Evolutionary conservation across 805 yeast genomes (phyloP).

Genomic region (Candida orba): DNA sequence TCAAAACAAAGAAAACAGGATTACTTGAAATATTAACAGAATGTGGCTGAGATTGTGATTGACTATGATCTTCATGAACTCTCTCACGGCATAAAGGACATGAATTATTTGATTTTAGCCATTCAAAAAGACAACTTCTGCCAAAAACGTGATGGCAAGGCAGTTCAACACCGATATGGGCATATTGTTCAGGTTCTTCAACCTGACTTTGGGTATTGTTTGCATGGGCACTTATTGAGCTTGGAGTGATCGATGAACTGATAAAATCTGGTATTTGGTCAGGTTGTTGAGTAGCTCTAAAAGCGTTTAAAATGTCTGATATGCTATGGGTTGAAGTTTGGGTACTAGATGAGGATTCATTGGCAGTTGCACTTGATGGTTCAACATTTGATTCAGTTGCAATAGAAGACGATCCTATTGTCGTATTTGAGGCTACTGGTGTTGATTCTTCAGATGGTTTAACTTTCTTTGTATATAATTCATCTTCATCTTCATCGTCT

Average conservation of each 20-base stretch:
- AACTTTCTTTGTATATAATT: too few species aligned
- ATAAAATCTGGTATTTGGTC: not conserved
- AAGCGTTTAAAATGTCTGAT: constrained; percentile 2
- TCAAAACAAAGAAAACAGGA: constrained; percentile 2
- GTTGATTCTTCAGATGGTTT: too few species aligned
- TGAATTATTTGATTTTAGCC: constrained; percentile 68
- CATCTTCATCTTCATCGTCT: constrained; percentile 4
- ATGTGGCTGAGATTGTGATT: not conserved
- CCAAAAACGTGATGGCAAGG: constrained; percentile 91
- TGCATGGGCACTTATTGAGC: not conserved
- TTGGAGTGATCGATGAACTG: not conserved
- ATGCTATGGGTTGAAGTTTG: not conserved
- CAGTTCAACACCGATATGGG: constrained; percentile 63
- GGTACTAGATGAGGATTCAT: not conserved
- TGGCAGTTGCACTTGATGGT: not conserved
- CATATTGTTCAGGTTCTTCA: constrained; percentile 19
- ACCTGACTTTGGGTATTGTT: not conserved
- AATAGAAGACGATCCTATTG: not conserved
- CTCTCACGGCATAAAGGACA: constrained; percentile 82
- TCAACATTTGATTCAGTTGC: not conserved
- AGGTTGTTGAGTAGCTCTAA: constrained; percentile 3
- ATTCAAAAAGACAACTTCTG: constrained; percentile 69
- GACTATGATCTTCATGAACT: constrained; percentile 13
- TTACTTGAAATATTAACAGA: constrained; percentile 15
- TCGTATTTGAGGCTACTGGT: too few species aligned